Conservation (phyloP, 2,329 filamentous ascomycete genomes). For the Colletotrichum liriopes region DNA sequence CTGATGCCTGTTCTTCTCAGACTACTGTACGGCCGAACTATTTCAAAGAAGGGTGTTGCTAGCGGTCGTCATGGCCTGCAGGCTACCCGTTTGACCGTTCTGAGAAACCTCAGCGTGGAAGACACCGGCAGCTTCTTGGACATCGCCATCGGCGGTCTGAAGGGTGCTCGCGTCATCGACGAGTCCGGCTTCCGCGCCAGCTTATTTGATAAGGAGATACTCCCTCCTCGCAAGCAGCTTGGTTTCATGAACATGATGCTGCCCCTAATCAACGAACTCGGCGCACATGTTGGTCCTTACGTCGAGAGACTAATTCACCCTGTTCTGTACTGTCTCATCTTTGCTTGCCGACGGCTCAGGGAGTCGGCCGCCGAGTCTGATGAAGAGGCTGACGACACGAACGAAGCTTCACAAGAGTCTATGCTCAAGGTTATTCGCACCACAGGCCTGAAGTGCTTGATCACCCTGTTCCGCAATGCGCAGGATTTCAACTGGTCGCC, state of each 20-base stretch:
- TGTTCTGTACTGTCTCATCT: slow-evolving; percentile 85
- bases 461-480: slow-evolving; percentile 82
- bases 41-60: slow-evolving; percentile 83
- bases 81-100: slow-evolving; percentile 83
- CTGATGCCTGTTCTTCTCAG: slow-evolving; percentile 91
- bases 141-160: slow-evolving; percentile 83
- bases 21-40: slow-evolving; percentile 89
- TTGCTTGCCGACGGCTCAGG: slow-evolving; percentile 74
- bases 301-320: slow-evolving; percentile 80
- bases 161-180: slow-evolving; percentile 71
- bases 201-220: slow-evolving; percentile 70
- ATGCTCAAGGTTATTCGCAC: slow-evolving; percentile 78
- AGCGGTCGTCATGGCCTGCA: slow-evolving; percentile 87
- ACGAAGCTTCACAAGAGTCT: slow-evolving; percentile 65
- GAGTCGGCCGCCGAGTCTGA: slow-evolving; percentile 55
- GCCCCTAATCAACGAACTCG: slow-evolving; percentile 87
- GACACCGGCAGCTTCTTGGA: slow-evolving; percentile 87
- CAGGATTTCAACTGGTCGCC: slow-evolving; percentile 79
- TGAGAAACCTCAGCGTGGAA: slow-evolving; percentile 81
- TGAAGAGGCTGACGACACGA: slow-evolving; percentile 58
- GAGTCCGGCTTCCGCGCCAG: slow-evolving; percentile 64
- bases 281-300: slow-evolving; percentile 79
- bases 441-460: slow-evolving; percentile 86
- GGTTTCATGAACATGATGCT: slow-evolving; percentile 94
- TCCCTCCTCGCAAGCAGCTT: slow-evolving; percentile 84